Percentiles rank a stretch among this genome's conserved stretches.
These are phyloP conservation scores for Brassica incana DNA, from an alignment of 345 rosid species.

Conservation along the genomic window DNA sequence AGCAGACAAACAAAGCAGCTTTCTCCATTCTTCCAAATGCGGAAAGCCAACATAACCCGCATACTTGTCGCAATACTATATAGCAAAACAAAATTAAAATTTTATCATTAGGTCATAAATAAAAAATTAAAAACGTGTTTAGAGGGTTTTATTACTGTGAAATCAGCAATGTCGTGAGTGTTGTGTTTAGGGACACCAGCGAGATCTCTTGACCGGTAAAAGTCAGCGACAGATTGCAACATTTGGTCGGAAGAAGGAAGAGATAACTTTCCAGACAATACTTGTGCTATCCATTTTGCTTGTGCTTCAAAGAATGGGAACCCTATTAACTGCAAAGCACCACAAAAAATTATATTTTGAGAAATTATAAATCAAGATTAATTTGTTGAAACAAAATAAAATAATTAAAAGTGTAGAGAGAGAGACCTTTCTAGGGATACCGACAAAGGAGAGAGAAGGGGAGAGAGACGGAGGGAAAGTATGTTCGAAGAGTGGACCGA, in stretches of 20 bases:
- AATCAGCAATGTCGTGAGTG: conserved; percentile 76
- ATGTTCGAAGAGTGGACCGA: not conserved
- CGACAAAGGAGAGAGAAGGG: not conserved
- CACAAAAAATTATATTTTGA: not conserved
- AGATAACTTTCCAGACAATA: conserved; percentile 69
- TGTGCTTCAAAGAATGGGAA: conserved; percentile 94
- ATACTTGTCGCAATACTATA: conserved; percentile 76
- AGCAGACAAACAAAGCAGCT: conserved; percentile 62
- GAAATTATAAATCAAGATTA: not conserved
- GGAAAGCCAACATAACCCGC: conserved; percentile 69
- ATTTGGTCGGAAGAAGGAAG: conserved; percentile 72
- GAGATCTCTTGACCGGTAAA: conserved; percentile 63
- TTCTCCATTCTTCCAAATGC: conserved; percentile 90
- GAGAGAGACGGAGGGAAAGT: not conserved
- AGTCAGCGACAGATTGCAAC: conserved; percentile 66
- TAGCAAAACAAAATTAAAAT: not conserved
- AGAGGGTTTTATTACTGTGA: conserved; percentile 47
- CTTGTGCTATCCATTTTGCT: conserved; percentile 88
- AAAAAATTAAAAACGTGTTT: not conserved
- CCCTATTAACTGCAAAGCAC: conserved; percentile 65
- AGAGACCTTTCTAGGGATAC: not conserved
- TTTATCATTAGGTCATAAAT: not conserved
- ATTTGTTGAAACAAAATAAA: not conserved
- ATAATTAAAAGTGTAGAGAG: not conserved
- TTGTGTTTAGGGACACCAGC: conserved; percentile 72